Evolutionary conservation across 179 eudicot species (phyloP).

Genomic region (Carnegiea gigantea): DNA sequence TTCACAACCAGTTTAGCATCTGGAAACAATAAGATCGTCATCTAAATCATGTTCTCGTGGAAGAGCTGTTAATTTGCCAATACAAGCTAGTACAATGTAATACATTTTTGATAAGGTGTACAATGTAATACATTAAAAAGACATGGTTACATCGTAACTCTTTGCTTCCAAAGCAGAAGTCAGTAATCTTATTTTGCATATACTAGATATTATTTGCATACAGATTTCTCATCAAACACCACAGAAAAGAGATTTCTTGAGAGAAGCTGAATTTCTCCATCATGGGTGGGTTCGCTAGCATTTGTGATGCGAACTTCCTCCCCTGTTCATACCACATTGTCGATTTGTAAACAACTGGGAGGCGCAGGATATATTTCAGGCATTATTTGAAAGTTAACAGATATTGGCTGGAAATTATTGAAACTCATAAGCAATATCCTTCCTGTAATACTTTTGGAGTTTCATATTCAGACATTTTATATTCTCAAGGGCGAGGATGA

Average conservation of each 20-base stretch:
- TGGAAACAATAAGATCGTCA: slow-evolving; percentile 27
- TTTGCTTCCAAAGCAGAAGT: neutral
- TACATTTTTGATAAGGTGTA: too few relatives aligned
- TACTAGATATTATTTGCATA: neutral
- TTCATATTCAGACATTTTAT: neutral
- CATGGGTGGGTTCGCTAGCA: neutral
- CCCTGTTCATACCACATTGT: neutral
- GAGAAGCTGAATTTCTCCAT: neutral
- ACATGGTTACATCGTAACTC: neutral
- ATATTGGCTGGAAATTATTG: neutral
- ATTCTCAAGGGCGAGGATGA: too few relatives aligned
- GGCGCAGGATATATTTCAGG: neutral
- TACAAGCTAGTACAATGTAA: neutral
- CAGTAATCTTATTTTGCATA: neutral
- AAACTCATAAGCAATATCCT: too few relatives aligned
- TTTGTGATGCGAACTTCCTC: neutral
- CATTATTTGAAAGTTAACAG: neutral
- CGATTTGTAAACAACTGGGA: neutral
- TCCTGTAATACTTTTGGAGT: neutral
- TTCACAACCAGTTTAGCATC: slow-evolving; percentile 57
- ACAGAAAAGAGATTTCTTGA: neutral
- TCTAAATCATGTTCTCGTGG: neutral
- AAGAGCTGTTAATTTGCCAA: neutral
- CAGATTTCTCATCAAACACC: neutral
- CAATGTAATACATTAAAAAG: neutral